Base-by-base conservation (phyloP, 176 grass and related monocot genomes). In the Elaeis guineensis region DNA sequence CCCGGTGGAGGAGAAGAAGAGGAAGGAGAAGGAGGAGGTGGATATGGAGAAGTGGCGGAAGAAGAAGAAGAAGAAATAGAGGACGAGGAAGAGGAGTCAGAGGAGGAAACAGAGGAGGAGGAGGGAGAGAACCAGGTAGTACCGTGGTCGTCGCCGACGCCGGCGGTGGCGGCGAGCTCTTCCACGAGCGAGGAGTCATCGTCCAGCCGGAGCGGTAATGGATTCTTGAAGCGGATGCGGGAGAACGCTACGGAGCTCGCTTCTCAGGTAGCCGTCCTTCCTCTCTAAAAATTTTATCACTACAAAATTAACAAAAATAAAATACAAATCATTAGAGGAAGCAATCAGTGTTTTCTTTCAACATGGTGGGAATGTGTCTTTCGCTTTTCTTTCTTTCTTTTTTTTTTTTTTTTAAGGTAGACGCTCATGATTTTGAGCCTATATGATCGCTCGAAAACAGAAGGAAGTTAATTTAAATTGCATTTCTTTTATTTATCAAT, bases 41-140 rank as follows among this genome's bases (percentile, higher is more conserved):
- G 73, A 3, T 67, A 25, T 3, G 71, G 79, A 22, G 62, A 68
- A 58, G 67, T 72, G 16, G 77, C 5, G 19, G 49, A 19, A 1
- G 53, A 54, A 1, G 48, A 39, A 30, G 58, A 58, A 5, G 48
- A 39, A 22, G 58, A 14, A 5, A n/a, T 22, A 0, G n/a, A 23
- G 18, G 69, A 72, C 1, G 69, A 35, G 15, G 19, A 18, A 0
- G 51, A 24, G 0, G 26, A 55, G 0, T 30, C 6, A 30, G 52
- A 55, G 0, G 51, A 24, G 0, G 26, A 55, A 0, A 5, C 5
- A 1, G 52, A 55, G 1, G 70, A 73, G 1, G 70, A 62, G 25
- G 70, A 73, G 0, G 70, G 70, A 8, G 70, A 63, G 50, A 63
- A 73, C 28, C 70, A 73, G 59, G 70, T 73, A 25, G 70, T 73